These are phyloP conservation scores for Talaromyces amestolkiae DNA, from an alignment of 2,329 filamentous ascomycete species.

Conservation along the genomic window DNA sequence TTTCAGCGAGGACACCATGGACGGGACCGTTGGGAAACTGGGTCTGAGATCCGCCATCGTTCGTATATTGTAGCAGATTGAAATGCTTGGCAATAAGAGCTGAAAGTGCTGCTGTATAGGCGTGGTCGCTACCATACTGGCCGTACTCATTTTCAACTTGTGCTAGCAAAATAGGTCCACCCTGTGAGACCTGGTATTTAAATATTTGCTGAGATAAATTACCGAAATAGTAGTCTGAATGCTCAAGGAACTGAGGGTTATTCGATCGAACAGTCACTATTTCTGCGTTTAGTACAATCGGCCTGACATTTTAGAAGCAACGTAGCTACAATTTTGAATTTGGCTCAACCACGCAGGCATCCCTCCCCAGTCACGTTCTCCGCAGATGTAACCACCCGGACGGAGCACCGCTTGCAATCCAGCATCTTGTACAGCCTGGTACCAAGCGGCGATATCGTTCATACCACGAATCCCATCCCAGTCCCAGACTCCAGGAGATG, in stretches of 20 bases:
- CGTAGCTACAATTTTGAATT: conserved; percentile 11
- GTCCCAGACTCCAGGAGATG: conserved; percentile 20
- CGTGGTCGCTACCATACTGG: background rate
- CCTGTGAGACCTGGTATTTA: no score
- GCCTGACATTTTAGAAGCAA: no score
- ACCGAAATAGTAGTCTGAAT: no score
- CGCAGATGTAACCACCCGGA: background rate
- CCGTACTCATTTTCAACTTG: background rate
- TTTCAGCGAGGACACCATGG: conserved; percentile 46
- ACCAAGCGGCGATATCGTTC: background rate
- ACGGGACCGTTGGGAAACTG: conserved; percentile 28
- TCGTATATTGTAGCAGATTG: no score
- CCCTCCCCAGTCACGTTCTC: conserved; percentile 8
- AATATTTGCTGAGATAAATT: no score
- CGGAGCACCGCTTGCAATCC: conserved; percentile 22
- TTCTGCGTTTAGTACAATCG: no score
- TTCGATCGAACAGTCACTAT: background rate
- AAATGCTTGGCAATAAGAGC: no score
- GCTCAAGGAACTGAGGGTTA: background rate
- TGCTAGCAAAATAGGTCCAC: background rate
- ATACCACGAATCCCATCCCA: no score
- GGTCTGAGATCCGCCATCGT: no score
- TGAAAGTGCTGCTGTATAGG: no score
- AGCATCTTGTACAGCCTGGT: background rate
- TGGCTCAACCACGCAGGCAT: conserved; percentile 10